Evolutionary conservation across 148 eudicot species (phyloP).

Genomic region (Hydrangea macrophylla): DNA sequence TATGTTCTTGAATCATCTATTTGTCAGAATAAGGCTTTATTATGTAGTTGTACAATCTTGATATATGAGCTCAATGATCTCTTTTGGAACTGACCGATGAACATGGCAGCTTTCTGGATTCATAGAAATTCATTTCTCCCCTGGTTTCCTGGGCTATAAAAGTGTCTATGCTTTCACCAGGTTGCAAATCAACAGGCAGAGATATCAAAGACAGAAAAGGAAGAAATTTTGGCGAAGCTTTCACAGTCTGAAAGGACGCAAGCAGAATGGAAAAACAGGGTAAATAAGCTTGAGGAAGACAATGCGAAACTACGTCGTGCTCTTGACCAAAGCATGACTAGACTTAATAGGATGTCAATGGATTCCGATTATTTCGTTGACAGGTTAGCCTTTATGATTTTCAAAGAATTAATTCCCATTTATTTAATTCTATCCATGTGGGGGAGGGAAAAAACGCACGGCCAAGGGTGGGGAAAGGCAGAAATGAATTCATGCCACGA

Average conservation of each 20-base stretch:
- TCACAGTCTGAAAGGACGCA: conserved; percentile 54
- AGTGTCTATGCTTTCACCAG: conserved; percentile 37
- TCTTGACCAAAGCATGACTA: conserved; percentile 97
- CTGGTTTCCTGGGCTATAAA: neutral
- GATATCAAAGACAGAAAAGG: conserved; percentile 62
- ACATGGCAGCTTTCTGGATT: neutral
- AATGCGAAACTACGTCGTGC: conserved; percentile 89
- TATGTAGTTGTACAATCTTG: neutral
- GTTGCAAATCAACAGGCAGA: conserved; percentile 66
- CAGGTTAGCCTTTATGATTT: conserved; percentile 49
- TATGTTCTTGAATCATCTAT: neutral
- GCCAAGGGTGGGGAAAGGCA: no score
- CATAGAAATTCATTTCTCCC: neutral
- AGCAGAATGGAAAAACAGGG: conserved; percentile 64
- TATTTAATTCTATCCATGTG: neutral
- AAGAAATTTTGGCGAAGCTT: conserved; percentile 54
- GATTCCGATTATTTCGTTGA: conserved; percentile 94
- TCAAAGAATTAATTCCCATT: neutral
- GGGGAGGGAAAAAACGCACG: no score
- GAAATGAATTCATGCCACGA: no score
- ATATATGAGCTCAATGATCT: conserved; percentile 41
- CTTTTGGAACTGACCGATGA: conserved; percentile 8
- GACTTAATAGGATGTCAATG: conserved; percentile 94
- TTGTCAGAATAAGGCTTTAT: neutral
- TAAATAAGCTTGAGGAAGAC: conserved; percentile 88